phyloP scores from a whole-genome alignment of 2,329 filamentous ascomycete genomes.

The Fusarium burgessii region DNA sequence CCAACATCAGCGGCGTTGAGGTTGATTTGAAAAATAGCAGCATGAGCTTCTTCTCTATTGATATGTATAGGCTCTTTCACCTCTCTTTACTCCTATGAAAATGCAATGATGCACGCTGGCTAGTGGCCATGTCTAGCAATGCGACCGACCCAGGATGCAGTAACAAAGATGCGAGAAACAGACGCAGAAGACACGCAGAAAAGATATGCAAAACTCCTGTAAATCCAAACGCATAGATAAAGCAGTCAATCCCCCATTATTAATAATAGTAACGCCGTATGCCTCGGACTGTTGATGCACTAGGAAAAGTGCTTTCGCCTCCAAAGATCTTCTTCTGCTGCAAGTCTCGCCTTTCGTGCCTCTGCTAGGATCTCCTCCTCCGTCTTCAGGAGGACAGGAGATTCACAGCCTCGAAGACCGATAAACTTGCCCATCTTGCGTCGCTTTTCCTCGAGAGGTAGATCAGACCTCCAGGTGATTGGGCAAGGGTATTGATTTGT shows the following conservation, averaged over 20 bases:
- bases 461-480: constrained; percentile 69
- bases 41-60: constrained; percentile 41
- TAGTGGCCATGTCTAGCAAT: constrained; percentile 34
- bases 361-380: constrained; percentile 63
- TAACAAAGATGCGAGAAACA: constrained; percentile 22
- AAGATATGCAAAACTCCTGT: constrained; percentile 16
- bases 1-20: constrained; percentile 31
- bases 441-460: constrained; percentile 74
- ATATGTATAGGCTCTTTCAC: constrained; percentile 20
- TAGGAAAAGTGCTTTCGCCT: constrained; percentile 58
- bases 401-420: constrained; percentile 70
- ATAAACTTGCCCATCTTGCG: constrained; percentile 80
- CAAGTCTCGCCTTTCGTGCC: constrained; percentile 54
- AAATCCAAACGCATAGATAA: constrained; percentile 2
- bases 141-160: constrained; percentile 21
- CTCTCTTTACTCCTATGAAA: constrained; percentile 36
- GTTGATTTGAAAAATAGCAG: constrained; percentile 34
- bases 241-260: constrained; percentile 11
- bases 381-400: constrained; percentile 53
- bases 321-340: constrained; percentile 61
- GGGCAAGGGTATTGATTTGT: constrained; percentile 73
- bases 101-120: constrained; percentile 44
- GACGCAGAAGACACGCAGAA: constrained; percentile 3
- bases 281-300: not conserved
- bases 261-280: constrained; percentile 10